Percentiles rank a stretch among this genome's conserved stretches.
Evolutionary conservation across 2,329 filamentous ascomycete species (phyloP).

Genomic region (Metarhizium rileyi): DNA sequence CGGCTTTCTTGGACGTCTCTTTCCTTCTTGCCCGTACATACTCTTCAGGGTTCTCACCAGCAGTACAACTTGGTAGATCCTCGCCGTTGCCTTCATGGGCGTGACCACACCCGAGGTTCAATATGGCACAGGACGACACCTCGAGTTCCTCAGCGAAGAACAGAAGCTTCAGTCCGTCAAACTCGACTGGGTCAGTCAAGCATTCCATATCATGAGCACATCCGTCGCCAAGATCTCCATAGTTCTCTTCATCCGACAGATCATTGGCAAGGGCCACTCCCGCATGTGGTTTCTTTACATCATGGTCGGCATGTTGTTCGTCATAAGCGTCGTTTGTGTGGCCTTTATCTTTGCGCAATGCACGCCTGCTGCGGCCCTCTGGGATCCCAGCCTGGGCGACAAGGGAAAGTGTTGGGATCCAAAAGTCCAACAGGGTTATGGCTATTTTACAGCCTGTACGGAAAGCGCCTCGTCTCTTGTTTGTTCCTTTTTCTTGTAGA

Average conservation of each 20-base stretch:
- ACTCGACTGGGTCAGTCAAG: not conserved
- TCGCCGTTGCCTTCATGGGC: not conserved
- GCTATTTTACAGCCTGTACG: not conserved
- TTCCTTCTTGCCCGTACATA: not conserved
- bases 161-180: not conserved
- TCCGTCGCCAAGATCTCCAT: not conserved
- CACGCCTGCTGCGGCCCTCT: not conserved
- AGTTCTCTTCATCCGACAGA: not conserved
- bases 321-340: not conserved
- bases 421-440: not conserved
- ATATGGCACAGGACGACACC: not conserved
- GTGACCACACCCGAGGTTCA: not conserved
- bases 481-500: not conserved
- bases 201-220: not conserved
- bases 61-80: not conserved
- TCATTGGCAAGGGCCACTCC: not conserved
- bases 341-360: not conserved
- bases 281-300: not conserved
- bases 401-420: not conserved
- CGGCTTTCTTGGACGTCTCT: no score
- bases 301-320: not conserved
- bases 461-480: not conserved
- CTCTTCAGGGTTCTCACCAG: not conserved
- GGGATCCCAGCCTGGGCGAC: not conserved
- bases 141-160: not conserved